phyloP scores from a whole-genome alignment of 75 land plant species.

The Isoetes taiwanensis region DNA sequence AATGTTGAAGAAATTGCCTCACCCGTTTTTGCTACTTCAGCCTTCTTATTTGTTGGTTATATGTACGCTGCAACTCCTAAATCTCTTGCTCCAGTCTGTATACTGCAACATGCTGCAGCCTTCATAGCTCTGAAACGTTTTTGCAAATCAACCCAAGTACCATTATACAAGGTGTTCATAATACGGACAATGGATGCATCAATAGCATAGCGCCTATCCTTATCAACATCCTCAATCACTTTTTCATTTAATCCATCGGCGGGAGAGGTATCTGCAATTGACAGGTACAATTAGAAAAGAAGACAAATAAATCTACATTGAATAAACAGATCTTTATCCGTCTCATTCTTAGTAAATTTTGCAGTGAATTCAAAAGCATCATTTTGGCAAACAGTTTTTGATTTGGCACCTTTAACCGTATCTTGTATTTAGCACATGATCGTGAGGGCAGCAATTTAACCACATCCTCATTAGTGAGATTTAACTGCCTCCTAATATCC shows the following conservation, averaged over 20 bases:
- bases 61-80: too few species aligned
- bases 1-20: too few species aligned
- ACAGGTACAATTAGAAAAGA: neutral
- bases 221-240: conserved; percentile 5
- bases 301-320: too few species aligned
- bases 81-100: too few species aligned
- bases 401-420: neutral
- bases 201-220: conserved; percentile 8
- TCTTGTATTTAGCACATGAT: conserved; percentile 6
- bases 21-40: too few species aligned
- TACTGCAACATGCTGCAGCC: too few species aligned
- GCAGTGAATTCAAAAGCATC: neutral
- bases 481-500: neutral
- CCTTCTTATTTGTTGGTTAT: too few species aligned
- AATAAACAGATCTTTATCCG: neutral
- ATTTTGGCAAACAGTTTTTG: neutral
- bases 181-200: conserved; percentile 6
- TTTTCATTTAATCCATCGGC: conserved; percentile 2
- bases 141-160: too few species aligned
- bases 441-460: neutral
- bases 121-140: too few species aligned
- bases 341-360: neutral
- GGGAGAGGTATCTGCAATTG: neutral
- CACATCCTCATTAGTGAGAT: conserved; percentile 1
- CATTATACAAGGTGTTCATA: too few species aligned